Base-by-base conservation (phyloP, 164 flowering plant genomes). In the Macadamia tetraphylla region DNA sequence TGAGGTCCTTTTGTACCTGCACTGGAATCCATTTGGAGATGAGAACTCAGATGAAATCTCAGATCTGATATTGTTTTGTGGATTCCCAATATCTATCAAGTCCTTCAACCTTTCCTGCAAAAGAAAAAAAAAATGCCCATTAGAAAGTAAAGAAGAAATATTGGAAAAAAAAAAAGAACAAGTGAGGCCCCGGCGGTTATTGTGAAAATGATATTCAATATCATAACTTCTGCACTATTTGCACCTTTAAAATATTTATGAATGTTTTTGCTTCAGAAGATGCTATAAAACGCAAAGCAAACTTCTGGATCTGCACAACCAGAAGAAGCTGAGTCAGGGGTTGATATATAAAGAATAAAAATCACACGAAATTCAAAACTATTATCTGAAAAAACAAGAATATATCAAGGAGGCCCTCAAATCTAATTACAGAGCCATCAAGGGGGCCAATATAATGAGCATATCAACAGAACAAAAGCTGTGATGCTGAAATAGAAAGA, bases 31-130 rank as follows among this genome's bases (percentile, higher is more conserved):
- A 69, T 67, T 67, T 29, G 79, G 74, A 70, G 85, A 70, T 61
- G 70, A 63, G 35, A 76, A 68, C 71, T 82, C 86, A 67, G 89
- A 77, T 17, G 85, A 82, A 65, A 81, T 31, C 43, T 72, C 84
- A 62, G 86, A 76, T 29, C 62, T 71, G 44, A 66, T 52, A 31
- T 67, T 73, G 53, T 67, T 67, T 62, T 61, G 68, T 40, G 72
- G 70, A 73, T 70, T 10, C 29, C 59, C 60, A 52, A 51, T 9
- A 60, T 70, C 52, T 29, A 61, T 42, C 11, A 32, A 48, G 63
- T 40, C 51, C 32, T 67, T 66, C 72, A 71, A 49, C 63, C 62
- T 70, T 35, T 66, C 75, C 83, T 80, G 72, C 23, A 49, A 13
- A 43, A 63, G 51, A 55, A 64, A 43, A 9, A 55, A 30, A 63